Percentiles rank a stretch among this genome's conserved stretches.
Evolutionary conservation across 2,329 filamentous ascomycete species (phyloP).

Genomic region (Aspergillus uvarum): DNA sequence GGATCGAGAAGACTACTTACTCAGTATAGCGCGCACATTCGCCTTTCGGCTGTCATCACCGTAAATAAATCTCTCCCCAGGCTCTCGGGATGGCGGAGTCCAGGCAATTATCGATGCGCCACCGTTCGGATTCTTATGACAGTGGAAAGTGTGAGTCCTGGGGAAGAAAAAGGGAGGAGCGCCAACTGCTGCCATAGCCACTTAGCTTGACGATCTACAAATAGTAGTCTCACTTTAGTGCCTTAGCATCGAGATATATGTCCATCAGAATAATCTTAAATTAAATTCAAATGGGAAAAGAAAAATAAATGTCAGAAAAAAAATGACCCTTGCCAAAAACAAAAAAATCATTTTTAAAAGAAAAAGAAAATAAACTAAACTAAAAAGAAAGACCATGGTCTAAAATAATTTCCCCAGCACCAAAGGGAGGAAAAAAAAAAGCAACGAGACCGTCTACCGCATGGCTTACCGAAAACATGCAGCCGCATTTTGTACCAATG

Average conservation of each 20-base stretch:
- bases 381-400: background rate
- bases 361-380: background rate
- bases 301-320: background rate
- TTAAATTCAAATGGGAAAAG: background rate
- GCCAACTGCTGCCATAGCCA: conserved; percentile 6
- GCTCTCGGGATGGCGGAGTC: background rate
- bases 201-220: conserved; percentile 6
- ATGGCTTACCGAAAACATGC: conserved; percentile 20
- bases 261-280: background rate
- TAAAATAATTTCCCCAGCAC: background rate
- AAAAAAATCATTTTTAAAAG: background rate
- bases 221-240: conserved; percentile 1
- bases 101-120: conserved; percentile 8
- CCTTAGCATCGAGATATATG: background rate
- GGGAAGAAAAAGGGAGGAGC: background rate
- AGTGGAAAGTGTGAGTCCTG: conserved; percentile 3
- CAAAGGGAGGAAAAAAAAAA: too few species aligned
- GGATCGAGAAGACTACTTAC: background rate
- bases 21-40: background rate
- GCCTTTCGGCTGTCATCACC: background rate
- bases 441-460: conserved; percentile 17
- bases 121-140: conserved; percentile 4
- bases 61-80: background rate
- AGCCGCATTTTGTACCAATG: conserved; percentile 17
- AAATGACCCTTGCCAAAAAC: background rate